Conservation (phyloP, 2,329 filamentous ascomycete species). For the Aphanocladium album region DNA sequence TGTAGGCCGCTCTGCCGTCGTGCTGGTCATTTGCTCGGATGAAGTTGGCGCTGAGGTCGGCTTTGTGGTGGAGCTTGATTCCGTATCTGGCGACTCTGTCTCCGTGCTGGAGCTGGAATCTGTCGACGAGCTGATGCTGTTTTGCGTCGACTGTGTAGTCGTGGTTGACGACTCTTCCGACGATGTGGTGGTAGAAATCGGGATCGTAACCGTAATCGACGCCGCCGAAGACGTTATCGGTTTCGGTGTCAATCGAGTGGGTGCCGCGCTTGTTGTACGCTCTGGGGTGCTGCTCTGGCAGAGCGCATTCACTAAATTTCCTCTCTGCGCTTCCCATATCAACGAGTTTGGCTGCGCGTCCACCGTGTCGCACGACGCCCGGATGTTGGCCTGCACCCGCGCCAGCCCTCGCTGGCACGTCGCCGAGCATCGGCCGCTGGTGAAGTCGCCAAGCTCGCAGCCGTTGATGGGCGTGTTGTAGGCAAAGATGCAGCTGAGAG, state of each 20-base stretch:
- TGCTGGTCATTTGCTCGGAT: not conserved
- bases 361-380: constrained; percentile 23
- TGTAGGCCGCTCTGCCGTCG: not conserved
- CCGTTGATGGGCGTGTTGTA: constrained; percentile 38
- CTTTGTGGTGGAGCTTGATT: not conserved
- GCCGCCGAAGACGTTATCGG: not conserved
- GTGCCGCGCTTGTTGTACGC: not conserved
- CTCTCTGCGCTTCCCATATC: constrained; percentile 31
- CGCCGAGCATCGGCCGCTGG: constrained; percentile 31
- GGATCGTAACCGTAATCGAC: not conserved
- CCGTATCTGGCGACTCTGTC: not conserved
- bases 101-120: not conserved
- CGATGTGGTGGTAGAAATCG: not conserved
- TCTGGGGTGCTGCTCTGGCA: constrained; percentile 20
- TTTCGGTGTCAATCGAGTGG: not conserved
- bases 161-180: no score
- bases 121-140: not conserved
- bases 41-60: not conserved
- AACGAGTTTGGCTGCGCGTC: constrained; percentile 26
- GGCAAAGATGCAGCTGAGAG: constrained; percentile 34
- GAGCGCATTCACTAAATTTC: constrained; percentile 31
- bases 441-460: constrained; percentile 34
- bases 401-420: constrained; percentile 29
- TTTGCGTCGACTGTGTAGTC: not conserved
- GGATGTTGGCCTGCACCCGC: constrained; percentile 25